Base-by-base conservation (phyloP, 2,329 filamentous ascomycete genomes). In the Cryphonectria japonica region DNA sequence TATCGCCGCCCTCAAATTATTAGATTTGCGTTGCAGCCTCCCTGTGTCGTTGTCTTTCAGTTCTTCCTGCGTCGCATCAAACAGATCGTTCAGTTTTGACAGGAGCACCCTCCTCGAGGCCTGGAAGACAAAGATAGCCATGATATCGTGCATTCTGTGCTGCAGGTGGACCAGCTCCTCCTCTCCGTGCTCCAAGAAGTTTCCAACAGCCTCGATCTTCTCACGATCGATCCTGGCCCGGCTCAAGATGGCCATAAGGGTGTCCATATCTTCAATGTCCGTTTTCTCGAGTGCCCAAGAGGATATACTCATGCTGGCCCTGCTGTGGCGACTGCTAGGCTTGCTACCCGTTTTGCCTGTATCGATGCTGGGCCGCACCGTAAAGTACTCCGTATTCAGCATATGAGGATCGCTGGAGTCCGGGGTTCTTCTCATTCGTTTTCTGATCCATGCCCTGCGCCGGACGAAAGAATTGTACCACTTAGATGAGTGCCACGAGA, bases 391-490 rank as follows among this genome's bases (percentile, higher is more conserved):
- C 1, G 89, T 83, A 73, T 88, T 93, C 69, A 95, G 84, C 82
- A 91, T 87, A 75, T 94, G 89, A 0, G 88, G 87, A 74, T 90
- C 86, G 66, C 81, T 80, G 34, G 80, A 78, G 54, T 84, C 79
- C 5, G 82, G 78, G 16, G 78, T 83, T 78, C 88, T 88, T 81
- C 92, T 93, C 67, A 92, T 86, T 46, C 96, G 87, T 79, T 93
- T 92, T 60, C 96, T 87, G 69, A 95, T 89, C 96, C 96, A 99
- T 32, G 93, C 89, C 73, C 96, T 88, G 75, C 96, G 86, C 50
- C 96, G 87, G n/a, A 98, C 96, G 78, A 95, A 99, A 1, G 94
- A 97, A 79, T 95, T 95, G 81, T 94, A 97, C 95, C 95, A 98
- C 37, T 89, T 92, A 26, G 93, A 92, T 3, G 91, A 91, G 80